Base-by-base conservation (phyloP, 352 stramenopile species). In the Pythium volutum region DNA sequence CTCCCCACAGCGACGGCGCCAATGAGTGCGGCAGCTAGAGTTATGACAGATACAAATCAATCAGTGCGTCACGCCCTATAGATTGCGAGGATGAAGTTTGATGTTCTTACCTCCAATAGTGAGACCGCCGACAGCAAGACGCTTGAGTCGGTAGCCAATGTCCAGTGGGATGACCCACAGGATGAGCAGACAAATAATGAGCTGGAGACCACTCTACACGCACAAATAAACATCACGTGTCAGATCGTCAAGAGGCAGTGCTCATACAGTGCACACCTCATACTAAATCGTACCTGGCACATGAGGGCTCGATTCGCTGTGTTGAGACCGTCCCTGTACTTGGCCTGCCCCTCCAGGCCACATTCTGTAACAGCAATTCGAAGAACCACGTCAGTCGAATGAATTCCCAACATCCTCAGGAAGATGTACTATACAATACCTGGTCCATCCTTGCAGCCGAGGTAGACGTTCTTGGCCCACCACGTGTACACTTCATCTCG, bases 401-500 rank as follows among this genome's bases (percentile, higher is more conserved):
- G 1, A 6, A 50, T 29, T n/a, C 18, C 11, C 25, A 15, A 27
- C 41, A 10, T 10, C 16, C 20, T 26, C 20, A 27, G 7, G 6
- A 2, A 25, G 5, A 2, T 53, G 14, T 41, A 55, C 3, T 10
- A 14, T 14, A 38, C 12, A 18, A 27, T 22, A 65, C 51, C 64
- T 26, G 39, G 68, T 52, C 62, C 54, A 29, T 77, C 49, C 36
- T 85, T 89, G 76, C 83, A 92, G 26, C 83, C 83, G 29, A 58
- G 46, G 59, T 88, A 92, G 4, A 92, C 83, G 49, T 87, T 75
- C 15, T 71, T 73, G 7, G 76, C 79, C 83, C 83, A 92, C 83
- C 83, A 92, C 39, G 76, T 73, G 60, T 83, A 92, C 39, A 79
- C 78, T 58, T 88, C 77, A 55, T 88, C 77, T 42, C 80, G 79